Evolutionary conservation across 805 yeast genomes (phyloP), one percentile per base, ranked within the genome.

Genomic region (Vanderwaltozyma verrucispora): DNA sequence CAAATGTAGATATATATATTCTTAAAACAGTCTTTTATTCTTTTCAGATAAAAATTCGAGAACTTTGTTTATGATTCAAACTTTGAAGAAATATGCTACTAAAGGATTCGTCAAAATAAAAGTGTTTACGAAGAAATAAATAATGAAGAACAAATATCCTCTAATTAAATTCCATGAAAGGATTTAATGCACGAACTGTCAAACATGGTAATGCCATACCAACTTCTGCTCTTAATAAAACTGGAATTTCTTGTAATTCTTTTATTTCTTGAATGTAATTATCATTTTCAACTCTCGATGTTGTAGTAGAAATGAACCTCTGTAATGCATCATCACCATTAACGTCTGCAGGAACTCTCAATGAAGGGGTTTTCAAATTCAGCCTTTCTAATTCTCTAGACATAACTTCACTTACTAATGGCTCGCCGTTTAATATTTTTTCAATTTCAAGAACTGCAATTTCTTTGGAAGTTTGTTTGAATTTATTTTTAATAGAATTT

Each of bases 151-250:
- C 9, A 24, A 8, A 8, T 8, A 24, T 10, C 13, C 11, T 11
- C 15, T 27, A 20, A 15, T 36, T 31, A 23, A 21, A 21, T 19
- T 31, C 30, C 16, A 51, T 64, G 56, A 88, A 89, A 24, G 98
- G 98, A 52, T 89, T 89, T 53, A 88, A 67, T 7, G 89, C 82
- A 50, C 95, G 74, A 13, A 92, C 95, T 3, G 96, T 85, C 50
- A 89, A 70, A 59, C 96, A 89, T 14, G 98, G 98, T 37, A 89
- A 68, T 2, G 96, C 89, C 88, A 86, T 86, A 35, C 96, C 96
- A 36, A 87, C 75, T 57, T 88, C 97, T 0, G 96, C 86, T 51
- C 96, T 71, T 45, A 92, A 67, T 43, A 89, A 65, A 24, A 89
- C 77, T 9, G 97, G 97, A 34, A 89, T 80, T 49, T 76, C 79